Conservation (phyloP, 2,329 filamentous ascomycete genomes). For the Pestalotiopsis sp. region DNA sequence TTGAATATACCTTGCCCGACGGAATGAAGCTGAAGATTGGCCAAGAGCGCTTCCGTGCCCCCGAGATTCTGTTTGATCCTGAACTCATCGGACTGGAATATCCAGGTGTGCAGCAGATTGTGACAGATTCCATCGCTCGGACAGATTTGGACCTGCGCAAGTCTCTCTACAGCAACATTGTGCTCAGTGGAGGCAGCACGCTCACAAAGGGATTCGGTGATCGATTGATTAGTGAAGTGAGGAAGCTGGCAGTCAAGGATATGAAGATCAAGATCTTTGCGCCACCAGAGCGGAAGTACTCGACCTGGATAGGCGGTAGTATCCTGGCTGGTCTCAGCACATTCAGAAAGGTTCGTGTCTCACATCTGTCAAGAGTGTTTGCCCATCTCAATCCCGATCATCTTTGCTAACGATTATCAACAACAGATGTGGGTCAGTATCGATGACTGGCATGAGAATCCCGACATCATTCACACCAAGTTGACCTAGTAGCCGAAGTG, state of each 20-base stretch:
- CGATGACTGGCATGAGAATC: conserved; percentile 99
- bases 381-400: conserved; percentile 19
- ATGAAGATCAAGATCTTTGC: conserved; percentile 99
- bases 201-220: conserved; percentile 97
- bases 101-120: conserved; percentile 95
- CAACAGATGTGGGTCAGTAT: conserved; percentile 98
- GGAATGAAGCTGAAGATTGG: conserved; percentile 92
- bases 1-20: conserved; percentile 89
- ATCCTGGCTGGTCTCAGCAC: conserved; percentile 96
- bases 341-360: conserved; percentile 82
- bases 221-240: conserved; percentile 86
- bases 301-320: conserved; percentile 97
- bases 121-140: conserved; percentile 92
- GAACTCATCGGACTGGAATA: conserved; percentile 97
- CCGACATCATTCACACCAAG: conserved; percentile 97
- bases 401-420: conserved; percentile 18
- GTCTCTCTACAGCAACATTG: conserved; percentile 92
- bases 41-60: conserved; percentile 90
- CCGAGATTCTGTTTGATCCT: conserved; percentile 96
- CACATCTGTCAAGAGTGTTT: not conserved
- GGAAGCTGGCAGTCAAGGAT: conserved; percentile 92
- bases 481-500: conserved; percentile 67
- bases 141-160: conserved; percentile 97
- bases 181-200: conserved; percentile 93
- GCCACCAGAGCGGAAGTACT: conserved; percentile 96